Evolutionary conservation across 768 basidiomycete genomes (phyloP).

Genomic region (Suillus bovinus): DNA sequence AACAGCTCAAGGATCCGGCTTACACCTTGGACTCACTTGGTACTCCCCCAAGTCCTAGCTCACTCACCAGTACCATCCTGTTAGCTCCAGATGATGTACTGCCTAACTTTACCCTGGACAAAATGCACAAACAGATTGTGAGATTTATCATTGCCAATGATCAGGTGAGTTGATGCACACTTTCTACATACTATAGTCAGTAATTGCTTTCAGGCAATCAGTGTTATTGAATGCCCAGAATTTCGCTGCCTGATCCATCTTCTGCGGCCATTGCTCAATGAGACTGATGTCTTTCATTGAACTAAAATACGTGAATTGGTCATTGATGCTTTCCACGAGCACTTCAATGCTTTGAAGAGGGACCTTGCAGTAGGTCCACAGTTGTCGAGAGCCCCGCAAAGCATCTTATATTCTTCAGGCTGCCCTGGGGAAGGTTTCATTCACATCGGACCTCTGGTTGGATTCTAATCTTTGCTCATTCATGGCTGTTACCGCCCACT

Average conservation of each 20-base stretch:
- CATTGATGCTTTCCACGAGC: neutral
- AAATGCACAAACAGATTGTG: too few species aligned
- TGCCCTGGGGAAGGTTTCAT: conserved; percentile 13
- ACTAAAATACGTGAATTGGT: conserved; percentile 8
- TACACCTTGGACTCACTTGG: too few species aligned
- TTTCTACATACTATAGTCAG: neutral
- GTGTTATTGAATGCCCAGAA: conserved; percentile 25
- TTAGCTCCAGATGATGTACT: too few species aligned
- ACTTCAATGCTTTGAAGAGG: conserved; percentile 4
- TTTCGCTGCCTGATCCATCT: conserved; percentile 26
- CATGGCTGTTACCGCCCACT: conserved; percentile 38
- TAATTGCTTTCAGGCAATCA: conserved; percentile 21
- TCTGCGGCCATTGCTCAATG: conserved; percentile 19
- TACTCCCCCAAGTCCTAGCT: too few species aligned
- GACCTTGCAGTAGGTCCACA: conserved; percentile 1
- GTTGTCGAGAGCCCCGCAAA: too few species aligned
- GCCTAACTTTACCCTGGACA: too few species aligned
- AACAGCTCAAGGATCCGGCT: too few species aligned
- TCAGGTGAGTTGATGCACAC: neutral
- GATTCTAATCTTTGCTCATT: conserved; percentile 25
- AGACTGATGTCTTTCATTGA: conserved; percentile 12
- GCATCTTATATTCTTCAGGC: neutral
- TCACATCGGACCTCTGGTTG: conserved; percentile 39
- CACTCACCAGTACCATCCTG: too few species aligned
- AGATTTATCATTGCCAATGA: too few species aligned